A percentile compares a stretch with the other conserved stretches of the same genome.
These are phyloP conservation scores for Gentiana macrophylla DNA, from an alignment of 257 asterid genomes.

Conservation along the genomic window DNA sequence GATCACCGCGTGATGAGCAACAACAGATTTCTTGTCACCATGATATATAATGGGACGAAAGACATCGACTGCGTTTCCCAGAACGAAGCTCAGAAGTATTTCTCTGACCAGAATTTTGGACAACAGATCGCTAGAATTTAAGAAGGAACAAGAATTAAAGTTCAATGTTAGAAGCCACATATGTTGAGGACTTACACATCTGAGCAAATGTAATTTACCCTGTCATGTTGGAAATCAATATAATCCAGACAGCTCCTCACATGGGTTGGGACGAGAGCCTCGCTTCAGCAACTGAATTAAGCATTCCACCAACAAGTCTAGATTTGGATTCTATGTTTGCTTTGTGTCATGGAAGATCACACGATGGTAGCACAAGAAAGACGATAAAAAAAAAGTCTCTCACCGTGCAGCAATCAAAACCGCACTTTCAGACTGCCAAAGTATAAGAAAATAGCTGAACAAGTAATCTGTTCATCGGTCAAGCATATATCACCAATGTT, in stretches of 20 bases:
- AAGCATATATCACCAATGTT: no score
- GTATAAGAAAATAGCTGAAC: no score
- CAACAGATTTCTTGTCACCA: constrained; percentile 83
- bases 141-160: neutral
- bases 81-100: constrained; percentile 56
- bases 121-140: constrained; percentile 47
- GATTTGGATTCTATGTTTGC: constrained; percentile 78
- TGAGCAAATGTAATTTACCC: no score
- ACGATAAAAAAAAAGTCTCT: no score
- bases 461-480: no score
- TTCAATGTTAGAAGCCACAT: no score
- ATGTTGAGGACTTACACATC: no score
- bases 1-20: constrained; percentile 76
- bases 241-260: constrained; percentile 36
- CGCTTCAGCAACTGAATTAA: no score
- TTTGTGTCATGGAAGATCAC: constrained; percentile 20
- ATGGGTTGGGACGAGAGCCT: constrained; percentile 32
- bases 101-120: constrained; percentile 33
- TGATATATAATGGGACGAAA: constrained; percentile 78
- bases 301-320: constrained; percentile 11
- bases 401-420: no score
- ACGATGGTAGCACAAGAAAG: no score
- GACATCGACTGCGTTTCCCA: constrained; percentile 81
- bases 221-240: neutral
- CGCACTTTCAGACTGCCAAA: no score